Percentiles rank a stretch among this genome's conserved stretches.
These are phyloP conservation scores for Pelargonium nanum DNA, from an alignment of 345 rosid species.

Conservation along the genomic window DNA sequence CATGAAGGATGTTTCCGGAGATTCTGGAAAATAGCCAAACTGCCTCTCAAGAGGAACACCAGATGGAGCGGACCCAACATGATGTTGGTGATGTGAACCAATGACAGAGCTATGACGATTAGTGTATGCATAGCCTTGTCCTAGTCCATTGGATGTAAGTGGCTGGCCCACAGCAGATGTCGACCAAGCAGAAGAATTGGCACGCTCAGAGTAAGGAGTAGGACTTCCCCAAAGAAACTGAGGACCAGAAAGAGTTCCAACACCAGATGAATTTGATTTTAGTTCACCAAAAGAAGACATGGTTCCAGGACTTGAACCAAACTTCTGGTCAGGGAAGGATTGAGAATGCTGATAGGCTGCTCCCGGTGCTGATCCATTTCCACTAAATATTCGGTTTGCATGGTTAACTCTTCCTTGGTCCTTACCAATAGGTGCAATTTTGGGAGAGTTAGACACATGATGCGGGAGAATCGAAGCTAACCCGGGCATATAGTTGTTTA, in stretches of 20 bases:
- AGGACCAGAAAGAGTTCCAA: slow-evolving; percentile 68
- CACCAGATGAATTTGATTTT: slow-evolving; percentile 41
- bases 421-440: slow-evolving; percentile 56
- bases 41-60: slow-evolving; percentile 69
- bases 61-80: slow-evolving; percentile 90
- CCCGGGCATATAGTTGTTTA: slow-evolving; percentile 52
- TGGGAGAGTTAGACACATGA: slow-evolving; percentile 38
- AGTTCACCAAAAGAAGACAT: slow-evolving; percentile 41
- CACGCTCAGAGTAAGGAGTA: slow-evolving; percentile 40
- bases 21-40: slow-evolving; percentile 65
- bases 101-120: slow-evolving; percentile 36
- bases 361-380: slow-evolving; percentile 34
- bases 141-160: slow-evolving; percentile 40
- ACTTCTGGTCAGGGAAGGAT: slow-evolving; percentile 43
- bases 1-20: slow-evolving; percentile 61
- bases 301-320: slow-evolving; percentile 35
- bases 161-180: slow-evolving; percentile 46
- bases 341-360: slow-evolving; percentile 40
- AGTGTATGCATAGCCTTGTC: slow-evolving; percentile 37
- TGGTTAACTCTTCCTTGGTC: slow-evolving; percentile 54
- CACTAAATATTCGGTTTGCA: slow-evolving; percentile 39
- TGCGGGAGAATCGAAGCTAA: slow-evolving; percentile 78
- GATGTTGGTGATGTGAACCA: slow-evolving; percentile 47
- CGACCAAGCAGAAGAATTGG: slow-evolving; percentile 58
- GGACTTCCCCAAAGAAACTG: slow-evolving; percentile 96